A percentile compares a stretch with the other conserved stretches of the same genome.
These are phyloP conservation scores for Fallopia convolvulus DNA, from an alignment of 148 eudicot genomes.

Conservation along the genomic window DNA sequence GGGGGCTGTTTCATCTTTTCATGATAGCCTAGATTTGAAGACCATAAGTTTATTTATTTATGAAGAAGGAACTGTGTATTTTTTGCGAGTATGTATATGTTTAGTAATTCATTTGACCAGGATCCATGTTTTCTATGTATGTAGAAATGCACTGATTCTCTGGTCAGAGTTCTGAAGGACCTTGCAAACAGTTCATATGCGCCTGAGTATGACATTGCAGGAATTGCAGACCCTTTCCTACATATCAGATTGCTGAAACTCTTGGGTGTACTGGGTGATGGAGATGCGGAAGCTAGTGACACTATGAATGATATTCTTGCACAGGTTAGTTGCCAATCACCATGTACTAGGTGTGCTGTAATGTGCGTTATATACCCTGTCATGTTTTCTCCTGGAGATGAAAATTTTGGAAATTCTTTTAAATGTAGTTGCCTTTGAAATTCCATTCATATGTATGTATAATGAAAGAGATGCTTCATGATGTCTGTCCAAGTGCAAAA, in stretches of 20 bases:
- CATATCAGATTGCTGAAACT: conserved; percentile 82
- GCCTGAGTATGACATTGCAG: conserved; percentile 92
- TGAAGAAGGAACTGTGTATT: neutral
- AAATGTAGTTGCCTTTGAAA: neutral
- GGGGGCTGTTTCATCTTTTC: neutral
- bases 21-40: neutral
- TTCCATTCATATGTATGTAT: neutral
- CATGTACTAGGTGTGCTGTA: neutral
- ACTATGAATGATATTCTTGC: conserved; percentile 96
- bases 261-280: conserved; percentile 75
- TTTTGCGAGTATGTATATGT: neutral
- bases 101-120: neutral
- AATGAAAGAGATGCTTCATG: neutral
- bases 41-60: neutral
- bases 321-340: conserved; percentile 48
- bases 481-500: neutral
- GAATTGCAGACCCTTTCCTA: conserved; percentile 92
- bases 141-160: conserved; percentile 81
- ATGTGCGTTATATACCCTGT: neutral
- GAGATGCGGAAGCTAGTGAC: conserved; percentile 96
- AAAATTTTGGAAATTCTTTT: neutral
- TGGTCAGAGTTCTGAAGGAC: conserved; percentile 82
- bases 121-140: neutral
- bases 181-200: conserved; percentile 88
- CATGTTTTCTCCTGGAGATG: neutral